Evolutionary conservation across 31 red algal genomes (phyloP).

Genomic region (Odonthalia washingtoniensis): DNA sequence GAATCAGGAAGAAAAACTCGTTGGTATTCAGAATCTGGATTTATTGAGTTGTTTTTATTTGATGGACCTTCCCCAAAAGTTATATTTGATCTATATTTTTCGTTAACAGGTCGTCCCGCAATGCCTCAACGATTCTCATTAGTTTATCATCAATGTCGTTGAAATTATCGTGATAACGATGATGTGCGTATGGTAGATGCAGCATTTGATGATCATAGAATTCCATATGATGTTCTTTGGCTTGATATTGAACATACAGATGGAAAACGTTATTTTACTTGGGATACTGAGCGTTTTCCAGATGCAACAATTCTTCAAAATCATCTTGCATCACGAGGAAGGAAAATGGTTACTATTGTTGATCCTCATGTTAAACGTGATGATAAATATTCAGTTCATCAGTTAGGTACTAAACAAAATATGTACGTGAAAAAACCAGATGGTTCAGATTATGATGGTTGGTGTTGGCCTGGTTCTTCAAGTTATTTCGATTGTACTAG

Average conservation of each 20-base stretch:
- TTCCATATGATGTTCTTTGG: constrained; percentile 98
- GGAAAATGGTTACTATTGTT: constrained; percentile 97
- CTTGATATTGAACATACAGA: constrained; percentile 99
- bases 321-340: constrained; percentile 70
- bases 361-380: constrained; percentile 98
- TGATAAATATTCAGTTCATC: constrained; percentile 81
- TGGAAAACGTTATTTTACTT: constrained; percentile 99
- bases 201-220: constrained; percentile 80
- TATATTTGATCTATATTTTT: constrained; percentile 74
- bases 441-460: constrained; percentile 82
- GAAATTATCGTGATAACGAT: constrained; percentile 93
- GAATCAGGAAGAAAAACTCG: constrained; percentile 60
- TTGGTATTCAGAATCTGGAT: constrained; percentile 87
- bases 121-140: constrained; percentile 91
- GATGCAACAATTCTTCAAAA: constrained; percentile 77
- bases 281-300: constrained; percentile 92
- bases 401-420: constrained; percentile 56
- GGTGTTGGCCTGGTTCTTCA: constrained; percentile 95
- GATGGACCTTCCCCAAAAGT: constrained; percentile 49
- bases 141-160: constrained; percentile 97
- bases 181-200: constrained; percentile 81
- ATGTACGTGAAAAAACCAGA: constrained; percentile 83
- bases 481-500: constrained; percentile 86
- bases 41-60: constrained; percentile 84
- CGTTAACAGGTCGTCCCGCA: constrained; percentile 82